These are phyloP conservation scores for Diutina pseudorugosa DNA, from an alignment of 1,139 yeast genomes.

Conservation along the genomic window DNA sequence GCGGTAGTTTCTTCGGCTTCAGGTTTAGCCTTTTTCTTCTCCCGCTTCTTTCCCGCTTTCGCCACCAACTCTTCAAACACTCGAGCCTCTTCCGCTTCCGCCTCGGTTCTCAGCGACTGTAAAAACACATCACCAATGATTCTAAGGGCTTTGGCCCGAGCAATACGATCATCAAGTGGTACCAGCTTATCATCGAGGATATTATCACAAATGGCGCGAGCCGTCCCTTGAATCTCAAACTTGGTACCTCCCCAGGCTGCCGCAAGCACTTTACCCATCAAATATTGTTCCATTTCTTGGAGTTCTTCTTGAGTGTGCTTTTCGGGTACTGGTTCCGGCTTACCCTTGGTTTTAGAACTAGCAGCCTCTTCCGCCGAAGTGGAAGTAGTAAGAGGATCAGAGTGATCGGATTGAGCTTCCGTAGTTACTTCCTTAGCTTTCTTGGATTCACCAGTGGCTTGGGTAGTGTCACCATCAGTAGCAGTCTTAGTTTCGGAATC, in stretches of 20 bases:
- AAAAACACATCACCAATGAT: conserved; percentile 67
- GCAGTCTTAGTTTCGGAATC: not conserved
- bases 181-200: conserved; percentile 57
- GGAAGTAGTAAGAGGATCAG: not conserved
- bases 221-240: conserved; percentile 80
- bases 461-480: too few species aligned
- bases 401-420: not conserved
- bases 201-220: conserved; percentile 74
- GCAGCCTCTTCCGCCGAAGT: too few species aligned
- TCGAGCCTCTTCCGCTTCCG: conserved; percentile 85
- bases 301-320: conserved; percentile 70
- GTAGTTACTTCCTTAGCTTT: not conserved
- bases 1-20: not conserved
- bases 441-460: too few species aligned
- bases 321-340: conserved; percentile 8
- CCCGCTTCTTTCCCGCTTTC: conserved; percentile 64
- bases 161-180: conserved; percentile 41
- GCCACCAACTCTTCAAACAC: conserved; percentile 87
- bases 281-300: conserved; percentile 74
- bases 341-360: not conserved
- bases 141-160: conserved; percentile 70
- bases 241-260: conserved; percentile 97
- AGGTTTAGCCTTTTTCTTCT: not conserved
- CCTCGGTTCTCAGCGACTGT: conserved; percentile 56
- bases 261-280: conserved; percentile 83